These are phyloP conservation scores for Limonium bicolor DNA, from an alignment of 148 eudicot genomes.

Conservation along the genomic window DNA sequence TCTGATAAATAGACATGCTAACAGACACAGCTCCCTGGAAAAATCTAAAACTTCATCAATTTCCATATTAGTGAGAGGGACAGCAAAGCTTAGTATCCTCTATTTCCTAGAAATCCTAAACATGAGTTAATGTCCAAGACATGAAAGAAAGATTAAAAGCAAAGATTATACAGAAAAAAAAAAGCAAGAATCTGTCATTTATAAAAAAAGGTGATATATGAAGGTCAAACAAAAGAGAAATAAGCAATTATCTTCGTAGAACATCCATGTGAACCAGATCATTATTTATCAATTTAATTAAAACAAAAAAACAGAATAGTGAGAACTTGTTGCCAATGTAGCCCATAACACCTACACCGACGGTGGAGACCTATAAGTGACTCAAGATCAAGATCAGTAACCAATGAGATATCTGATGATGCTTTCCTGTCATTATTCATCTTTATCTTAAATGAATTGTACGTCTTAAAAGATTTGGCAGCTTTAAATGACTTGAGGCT, in stretches of 20 bases:
- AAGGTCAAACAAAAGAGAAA: too few relatives aligned
- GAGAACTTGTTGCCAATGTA: constrained; percentile 37
- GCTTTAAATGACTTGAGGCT: constrained; percentile 40
- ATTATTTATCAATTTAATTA: neutral
- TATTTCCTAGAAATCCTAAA: too few relatives aligned
- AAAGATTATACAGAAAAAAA: too few relatives aligned
- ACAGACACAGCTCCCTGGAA: constrained; percentile 22
- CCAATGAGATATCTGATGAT: constrained; percentile 25
- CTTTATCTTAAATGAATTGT: constrained; percentile 43
- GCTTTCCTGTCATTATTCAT: constrained; percentile 17
- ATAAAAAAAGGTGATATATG: too few relatives aligned
- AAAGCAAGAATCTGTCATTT: too few relatives aligned
- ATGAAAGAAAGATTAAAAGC: too few relatives aligned
- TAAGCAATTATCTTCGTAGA: too few relatives aligned
- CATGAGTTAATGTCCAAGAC: too few relatives aligned
- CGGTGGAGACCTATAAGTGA: constrained; percentile 24
- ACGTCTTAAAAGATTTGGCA: constrained; percentile 38
- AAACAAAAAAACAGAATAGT: too few relatives aligned
- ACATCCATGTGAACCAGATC: neutral
- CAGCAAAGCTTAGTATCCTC: too few relatives aligned
- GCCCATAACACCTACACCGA: constrained; percentile 21
- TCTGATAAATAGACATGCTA: constrained; percentile 21
- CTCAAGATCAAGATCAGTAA: constrained; percentile 56
- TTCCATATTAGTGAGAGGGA: too few relatives aligned
- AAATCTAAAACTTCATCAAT: neutral